Percentiles rank a stretch among this genome's conserved stretches.
These are phyloP conservation scores for Amanita fuliginea DNA, from an alignment of 768 basidiomycete species.

Conservation along the genomic window DNA sequence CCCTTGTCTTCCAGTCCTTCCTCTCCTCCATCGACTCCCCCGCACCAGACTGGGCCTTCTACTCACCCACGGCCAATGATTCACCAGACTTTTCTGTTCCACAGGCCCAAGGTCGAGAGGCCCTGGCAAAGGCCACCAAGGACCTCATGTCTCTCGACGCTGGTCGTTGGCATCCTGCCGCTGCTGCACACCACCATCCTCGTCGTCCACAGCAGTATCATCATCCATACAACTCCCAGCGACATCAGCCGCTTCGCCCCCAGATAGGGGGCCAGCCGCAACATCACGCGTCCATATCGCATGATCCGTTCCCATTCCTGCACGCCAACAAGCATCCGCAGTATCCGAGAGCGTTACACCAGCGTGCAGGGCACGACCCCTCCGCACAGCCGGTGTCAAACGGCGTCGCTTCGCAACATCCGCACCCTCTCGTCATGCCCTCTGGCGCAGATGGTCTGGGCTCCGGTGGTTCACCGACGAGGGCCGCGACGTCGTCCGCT, in stretches of 20 bases:
- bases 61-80: constrained; percentile 25
- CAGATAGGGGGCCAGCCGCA: constrained; percentile 6
- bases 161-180: constrained; percentile 20
- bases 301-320: constrained; percentile 2
- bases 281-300: neutral
- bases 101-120: constrained; percentile 43
- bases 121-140: constrained; percentile 69
- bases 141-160: constrained; percentile 70
- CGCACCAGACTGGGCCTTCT: constrained; percentile 38
- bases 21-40: constrained; percentile 41
- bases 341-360: neutral
- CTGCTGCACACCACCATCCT: constrained; percentile 4
- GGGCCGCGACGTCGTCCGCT: constrained; percentile 9
- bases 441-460: neutral
- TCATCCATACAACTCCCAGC: constrained; percentile 5
- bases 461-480: constrained; percentile 1
- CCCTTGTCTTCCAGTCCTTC: constrained; percentile 59
- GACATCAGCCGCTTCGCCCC: constrained; percentile 6
- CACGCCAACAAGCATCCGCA: neutral
- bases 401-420: neutral
- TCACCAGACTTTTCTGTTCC: constrained; percentile 26
- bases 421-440: neutral
- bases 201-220: constrained; percentile 13
- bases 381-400: neutral
- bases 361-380: neutral